Conservation (phyloP, 2,329 filamentous ascomycete species). For the Alternaria alternata region DNA sequence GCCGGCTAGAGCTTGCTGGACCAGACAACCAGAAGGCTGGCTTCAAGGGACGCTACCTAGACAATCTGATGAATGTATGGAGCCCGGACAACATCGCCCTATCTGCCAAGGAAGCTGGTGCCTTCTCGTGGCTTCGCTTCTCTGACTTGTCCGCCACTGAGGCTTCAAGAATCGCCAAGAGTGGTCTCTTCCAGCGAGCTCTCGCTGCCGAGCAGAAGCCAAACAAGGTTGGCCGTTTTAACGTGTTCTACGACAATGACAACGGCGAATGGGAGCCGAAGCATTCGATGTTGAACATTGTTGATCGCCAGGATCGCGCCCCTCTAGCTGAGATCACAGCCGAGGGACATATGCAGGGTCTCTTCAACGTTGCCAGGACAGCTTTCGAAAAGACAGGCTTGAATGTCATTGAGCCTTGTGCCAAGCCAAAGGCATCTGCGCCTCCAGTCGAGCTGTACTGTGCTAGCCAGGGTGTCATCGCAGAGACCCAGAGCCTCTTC, state of each 20-base stretch:
- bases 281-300: slow-evolving; percentile 84
- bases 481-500: slow-evolving; percentile 74
- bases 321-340: slow-evolving; percentile 73
- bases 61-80: slow-evolving; percentile 91
- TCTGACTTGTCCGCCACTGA: slow-evolving; percentile 79
- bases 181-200: slow-evolving; percentile 77
- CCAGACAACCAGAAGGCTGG: slow-evolving; percentile 77
- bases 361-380: slow-evolving; percentile 79
- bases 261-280: slow-evolving; percentile 72
- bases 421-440: slow-evolving; percentile 78
- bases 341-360: slow-evolving; percentile 74
- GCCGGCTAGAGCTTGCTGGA: slow-evolving; percentile 77
- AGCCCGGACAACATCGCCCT: slow-evolving; percentile 77
- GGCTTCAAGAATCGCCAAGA: slow-evolving; percentile 72
- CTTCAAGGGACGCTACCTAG: slow-evolving; percentile 78
- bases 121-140: slow-evolving; percentile 92
- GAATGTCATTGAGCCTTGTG: slow-evolving; percentile 80
- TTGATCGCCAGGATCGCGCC: slow-evolving; percentile 70
- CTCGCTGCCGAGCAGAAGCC: slow-evolving; percentile 62
- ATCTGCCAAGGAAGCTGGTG: slow-evolving; percentile 66
- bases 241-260: slow-evolving; percentile 72
- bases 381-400: slow-evolving; percentile 76
- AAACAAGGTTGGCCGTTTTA: slow-evolving; percentile 71
- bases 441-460: slow-evolving; percentile 85
- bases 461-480: slow-evolving; percentile 68